These are phyloP conservation scores for Cladorrhinum sp. DNA, from an alignment of 2,329 filamentous ascomycete species.

Conservation along the genomic window DNA sequence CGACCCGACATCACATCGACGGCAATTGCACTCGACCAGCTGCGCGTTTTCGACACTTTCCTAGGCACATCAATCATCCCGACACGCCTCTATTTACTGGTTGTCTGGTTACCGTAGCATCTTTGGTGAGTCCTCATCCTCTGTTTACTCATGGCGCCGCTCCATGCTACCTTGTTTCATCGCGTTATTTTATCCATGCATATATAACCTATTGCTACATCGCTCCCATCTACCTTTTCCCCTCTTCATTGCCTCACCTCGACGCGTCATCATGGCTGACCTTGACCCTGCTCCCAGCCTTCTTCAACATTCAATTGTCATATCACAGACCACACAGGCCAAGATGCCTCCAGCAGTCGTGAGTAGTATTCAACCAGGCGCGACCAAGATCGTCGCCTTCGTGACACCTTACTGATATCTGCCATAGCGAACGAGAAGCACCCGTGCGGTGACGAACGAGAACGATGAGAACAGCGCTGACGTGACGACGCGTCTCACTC, in stretches of 20 bases:
- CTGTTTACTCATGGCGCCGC: not conserved
- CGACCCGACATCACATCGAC: constrained; percentile 4
- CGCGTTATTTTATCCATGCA: constrained; percentile 4
- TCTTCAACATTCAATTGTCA: constrained; percentile 21
- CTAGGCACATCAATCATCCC: constrained; percentile 13
- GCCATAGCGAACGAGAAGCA: constrained; percentile 61
- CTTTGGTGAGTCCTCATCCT: constrained; percentile 18
- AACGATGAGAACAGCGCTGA: constrained; percentile 79
- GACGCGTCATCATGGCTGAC: constrained; percentile 18
- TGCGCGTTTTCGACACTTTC: constrained; percentile 11
- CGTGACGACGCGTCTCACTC: constrained; percentile 76
- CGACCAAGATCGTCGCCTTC: not conserved
- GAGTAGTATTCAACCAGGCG: constrained; percentile 7
- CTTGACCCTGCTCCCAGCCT: constrained; percentile 6
- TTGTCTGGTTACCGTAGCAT: constrained; percentile 18
- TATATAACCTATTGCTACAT: not conserved
- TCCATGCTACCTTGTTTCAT: constrained; percentile 4
- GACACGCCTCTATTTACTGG: constrained; percentile 14
- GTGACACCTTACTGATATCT: constrained; percentile 26
- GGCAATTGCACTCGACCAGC: constrained; percentile 6
- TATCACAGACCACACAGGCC: constrained; percentile 12
- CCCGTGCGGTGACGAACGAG: constrained; percentile 81
- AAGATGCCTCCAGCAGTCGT: constrained; percentile 23
- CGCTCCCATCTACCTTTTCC: not conserved
- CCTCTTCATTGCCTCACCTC: not conserved